Conservation (phyloP, 495 filamentous ascomycete genomes). For the Cairneyella variabilis region DNA sequence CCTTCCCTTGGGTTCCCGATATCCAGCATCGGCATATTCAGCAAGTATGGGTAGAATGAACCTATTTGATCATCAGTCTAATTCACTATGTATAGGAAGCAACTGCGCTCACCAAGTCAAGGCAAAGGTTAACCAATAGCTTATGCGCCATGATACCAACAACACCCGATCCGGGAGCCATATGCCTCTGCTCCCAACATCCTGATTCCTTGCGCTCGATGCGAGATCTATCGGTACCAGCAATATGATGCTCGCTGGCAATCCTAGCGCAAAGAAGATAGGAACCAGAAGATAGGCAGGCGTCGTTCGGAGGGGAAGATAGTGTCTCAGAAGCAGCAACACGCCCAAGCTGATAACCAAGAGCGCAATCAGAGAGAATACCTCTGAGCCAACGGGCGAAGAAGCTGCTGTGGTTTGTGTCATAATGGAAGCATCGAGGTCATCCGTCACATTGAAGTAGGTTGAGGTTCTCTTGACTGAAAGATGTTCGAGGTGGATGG, state of each 20-base stretch:
- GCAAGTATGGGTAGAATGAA: constrained; percentile 89
- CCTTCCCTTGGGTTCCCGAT: constrained; percentile 76
- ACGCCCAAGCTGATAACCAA: constrained; percentile 69
- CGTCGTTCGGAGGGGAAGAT: constrained; percentile 83
- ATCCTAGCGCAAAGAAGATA: constrained; percentile 87
- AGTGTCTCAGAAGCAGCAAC: constrained; percentile 80
- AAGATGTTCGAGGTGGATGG: no score
- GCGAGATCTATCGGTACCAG: constrained; percentile 95
- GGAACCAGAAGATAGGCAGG: constrained; percentile 88
- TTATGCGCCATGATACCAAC: constrained; percentile 83
- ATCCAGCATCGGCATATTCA: constrained; percentile 90
- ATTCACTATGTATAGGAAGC: background rate
- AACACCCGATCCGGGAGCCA: constrained; percentile 64
- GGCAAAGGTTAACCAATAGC: constrained; percentile 94
- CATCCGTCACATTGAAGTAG: constrained; percentile 9
- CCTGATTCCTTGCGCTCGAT: constrained; percentile 69
- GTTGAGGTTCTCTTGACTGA: no score
- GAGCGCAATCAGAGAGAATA: constrained; percentile 70
- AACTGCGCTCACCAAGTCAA: constrained; percentile 71
- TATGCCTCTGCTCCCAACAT: constrained; percentile 55
- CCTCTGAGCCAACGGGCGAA: constrained; percentile 58
- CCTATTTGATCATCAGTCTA: constrained; percentile 35
- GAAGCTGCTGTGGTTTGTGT: constrained; percentile 27
- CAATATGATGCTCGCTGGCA: constrained; percentile 90
- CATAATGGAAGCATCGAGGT: constrained; percentile 18